A percentile compares a stretch with the other conserved stretches of the same genome.
Evolutionary conservation across 179 eudicot genomes (phyloP).

Genomic region (Silene noctiflora): DNA sequence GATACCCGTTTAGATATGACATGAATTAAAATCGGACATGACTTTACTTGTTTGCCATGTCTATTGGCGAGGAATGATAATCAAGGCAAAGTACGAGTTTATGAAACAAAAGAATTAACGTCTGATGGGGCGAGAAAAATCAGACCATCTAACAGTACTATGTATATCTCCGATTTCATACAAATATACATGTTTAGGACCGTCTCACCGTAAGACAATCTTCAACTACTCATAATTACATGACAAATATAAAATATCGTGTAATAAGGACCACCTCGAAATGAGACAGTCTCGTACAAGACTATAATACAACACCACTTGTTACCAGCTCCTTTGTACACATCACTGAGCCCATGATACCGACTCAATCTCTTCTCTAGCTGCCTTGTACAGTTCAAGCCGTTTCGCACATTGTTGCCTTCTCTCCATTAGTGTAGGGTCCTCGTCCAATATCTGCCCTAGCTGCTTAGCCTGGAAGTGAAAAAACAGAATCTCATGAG

Average conservation of each 20-base stretch:
- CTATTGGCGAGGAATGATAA: too few relatives aligned
- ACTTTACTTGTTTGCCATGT: too few relatives aligned
- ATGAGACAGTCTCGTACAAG: neutral
- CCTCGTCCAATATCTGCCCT: slow-evolving; percentile 59
- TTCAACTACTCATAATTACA: neutral
- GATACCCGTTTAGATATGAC: too few relatives aligned
- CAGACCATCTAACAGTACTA: too few relatives aligned
- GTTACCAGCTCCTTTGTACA: neutral
- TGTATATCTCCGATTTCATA: too few relatives aligned
- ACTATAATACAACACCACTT: neutral
- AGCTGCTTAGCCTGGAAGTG: slow-evolving; percentile 57
- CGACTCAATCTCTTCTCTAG: slow-evolving; percentile 66
- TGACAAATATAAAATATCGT: neutral
- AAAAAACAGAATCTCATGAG: neutral
- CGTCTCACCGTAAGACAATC: neutral
- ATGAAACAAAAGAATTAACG: too few relatives aligned
- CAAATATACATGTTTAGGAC: neutral
- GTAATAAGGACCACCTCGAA: neutral
- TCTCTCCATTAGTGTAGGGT: slow-evolving; percentile 63
- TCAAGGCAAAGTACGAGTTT: too few relatives aligned
- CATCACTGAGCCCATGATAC: slow-evolving; percentile 61
- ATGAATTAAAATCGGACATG: too few relatives aligned
- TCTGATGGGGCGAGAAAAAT: too few relatives aligned
- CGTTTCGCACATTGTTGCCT: slow-evolving; percentile 56
- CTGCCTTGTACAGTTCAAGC: slow-evolving; percentile 67